Evolutionary conservation across 2,329 filamentous ascomycete genomes (phyloP).

Genomic region (Diatrype stigma): DNA sequence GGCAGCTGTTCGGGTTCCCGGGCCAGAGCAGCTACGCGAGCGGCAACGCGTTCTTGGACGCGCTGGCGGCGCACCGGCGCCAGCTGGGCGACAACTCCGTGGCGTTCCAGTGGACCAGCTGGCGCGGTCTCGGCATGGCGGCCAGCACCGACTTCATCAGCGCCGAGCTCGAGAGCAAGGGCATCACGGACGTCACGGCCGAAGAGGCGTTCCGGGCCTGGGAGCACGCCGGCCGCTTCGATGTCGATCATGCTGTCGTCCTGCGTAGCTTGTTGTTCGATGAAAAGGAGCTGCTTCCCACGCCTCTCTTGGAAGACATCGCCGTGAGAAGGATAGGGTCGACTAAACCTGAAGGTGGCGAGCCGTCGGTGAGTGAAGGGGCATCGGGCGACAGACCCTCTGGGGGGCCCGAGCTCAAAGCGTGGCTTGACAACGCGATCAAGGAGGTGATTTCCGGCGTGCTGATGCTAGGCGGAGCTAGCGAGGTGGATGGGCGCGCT

Average conservation of each 20-base stretch:
- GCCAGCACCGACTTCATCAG: conserved; percentile 30
- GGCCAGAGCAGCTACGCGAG: conserved; percentile 26
- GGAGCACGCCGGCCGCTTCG: conserved; percentile 30
- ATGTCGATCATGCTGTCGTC: conserved; percentile 36
- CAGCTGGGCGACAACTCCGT: conserved; percentile 34
- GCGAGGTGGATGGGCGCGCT: conserved; percentile 30
- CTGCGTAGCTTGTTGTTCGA: conserved; percentile 28
- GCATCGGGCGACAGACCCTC: conserved; percentile 1
- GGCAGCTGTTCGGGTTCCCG: conserved; percentile 26
- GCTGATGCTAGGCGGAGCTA: conserved; percentile 24
- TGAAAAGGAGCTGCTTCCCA: conserved; percentile 23
- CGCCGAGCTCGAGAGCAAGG: conserved; percentile 36
- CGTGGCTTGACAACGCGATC: conserved; percentile 27
- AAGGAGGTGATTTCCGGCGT: conserved; percentile 29
- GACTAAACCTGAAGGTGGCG: background rate
- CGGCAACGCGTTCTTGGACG: conserved; percentile 30
- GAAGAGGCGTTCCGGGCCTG: conserved; percentile 40
- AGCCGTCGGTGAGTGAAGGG: background rate
- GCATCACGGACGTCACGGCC: conserved; percentile 36
- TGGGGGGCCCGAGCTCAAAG: conserved; percentile 24
- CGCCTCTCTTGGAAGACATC: conserved; percentile 26
- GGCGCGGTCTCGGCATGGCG: conserved; percentile 37
- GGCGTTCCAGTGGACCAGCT: conserved; percentile 39
- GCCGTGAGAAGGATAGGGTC: conserved; percentile 11
- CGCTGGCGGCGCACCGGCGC: conserved; percentile 25